Evolutionary conservation across 2,329 filamentous ascomycete species (phyloP).

Genomic region (Polytolypa hystricis): DNA sequence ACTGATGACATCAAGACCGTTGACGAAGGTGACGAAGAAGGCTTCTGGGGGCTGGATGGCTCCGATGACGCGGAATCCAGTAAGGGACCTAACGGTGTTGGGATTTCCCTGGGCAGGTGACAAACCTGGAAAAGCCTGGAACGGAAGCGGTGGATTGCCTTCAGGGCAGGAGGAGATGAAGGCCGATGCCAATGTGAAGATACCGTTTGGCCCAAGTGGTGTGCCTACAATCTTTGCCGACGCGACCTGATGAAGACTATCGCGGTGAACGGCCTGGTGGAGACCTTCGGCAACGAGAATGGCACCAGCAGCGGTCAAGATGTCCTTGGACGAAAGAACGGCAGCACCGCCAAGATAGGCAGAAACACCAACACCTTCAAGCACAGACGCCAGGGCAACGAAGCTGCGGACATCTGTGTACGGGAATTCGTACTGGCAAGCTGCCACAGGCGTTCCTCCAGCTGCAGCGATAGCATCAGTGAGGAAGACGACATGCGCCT

Average conservation of each 20-base stretch:
- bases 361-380: conserved; percentile 48
- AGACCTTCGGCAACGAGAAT: conserved; percentile 56
- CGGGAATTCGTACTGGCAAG: conserved; percentile 48
- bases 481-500: conserved; percentile 48
- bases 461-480: conserved; percentile 33
- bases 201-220: conserved; percentile 46
- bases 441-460: conserved; percentile 41
- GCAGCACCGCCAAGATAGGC: conserved; percentile 54
- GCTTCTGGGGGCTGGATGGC: conserved; percentile 7
- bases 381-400: conserved; percentile 41
- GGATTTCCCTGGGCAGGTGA: conserved; percentile 13
- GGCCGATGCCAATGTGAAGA: conserved; percentile 53
- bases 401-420: conserved; percentile 39
- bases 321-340: conserved; percentile 45
- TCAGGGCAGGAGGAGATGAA: conserved; percentile 51
- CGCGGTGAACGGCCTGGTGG: conserved; percentile 52
- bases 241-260: conserved; percentile 37
- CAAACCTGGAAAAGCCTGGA: conserved; percentile 50
- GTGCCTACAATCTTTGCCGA: conserved; percentile 52
- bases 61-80: conserved; percentile 11
- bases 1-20: conserved; percentile 16
- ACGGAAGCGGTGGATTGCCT: conserved; percentile 44
- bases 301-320: conserved; percentile 50
- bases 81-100: conserved; percentile 8
- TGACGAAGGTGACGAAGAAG: conserved; percentile 17